A percentile compares a stretch with the other conserved stretches of the same genome.
Evolutionary conservation across 768 basidiomycete species (phyloP).

Genomic region (Chalciporus piperatus): DNA sequence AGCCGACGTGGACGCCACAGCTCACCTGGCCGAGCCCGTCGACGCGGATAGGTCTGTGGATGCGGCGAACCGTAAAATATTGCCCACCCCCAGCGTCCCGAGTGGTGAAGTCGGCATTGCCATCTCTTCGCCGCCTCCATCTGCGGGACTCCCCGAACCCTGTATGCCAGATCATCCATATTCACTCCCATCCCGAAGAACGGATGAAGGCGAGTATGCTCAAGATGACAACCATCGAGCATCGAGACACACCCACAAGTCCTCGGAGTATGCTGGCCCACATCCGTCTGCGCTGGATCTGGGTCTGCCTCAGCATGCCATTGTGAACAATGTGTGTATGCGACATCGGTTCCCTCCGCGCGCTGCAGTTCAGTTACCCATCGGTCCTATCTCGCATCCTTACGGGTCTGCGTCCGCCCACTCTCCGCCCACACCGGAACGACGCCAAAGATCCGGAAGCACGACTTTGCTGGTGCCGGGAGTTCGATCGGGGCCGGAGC

Average conservation of each 20-base stretch:
- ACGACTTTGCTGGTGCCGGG: background rate
- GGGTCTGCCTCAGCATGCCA: slow-evolving; percentile 11
- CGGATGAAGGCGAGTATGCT: background rate
- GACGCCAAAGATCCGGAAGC: background rate
- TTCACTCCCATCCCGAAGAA: slow-evolving; percentile 12
- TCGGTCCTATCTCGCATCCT: slow-evolving; percentile 30
- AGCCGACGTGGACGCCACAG: slow-evolving; percentile 23
- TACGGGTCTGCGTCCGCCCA: slow-evolving; percentile 11
- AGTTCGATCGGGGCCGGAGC: background rate
- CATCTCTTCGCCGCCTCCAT: slow-evolving; percentile 34
- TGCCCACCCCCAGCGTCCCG: slow-evolving; percentile 30
- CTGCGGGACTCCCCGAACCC: slow-evolving; percentile 20
- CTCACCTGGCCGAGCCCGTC: slow-evolving; percentile 2
- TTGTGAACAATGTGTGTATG: slow-evolving; percentile 30
- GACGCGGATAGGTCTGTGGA: background rate
- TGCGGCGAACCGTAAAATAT: slow-evolving; percentile 13
- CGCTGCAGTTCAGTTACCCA: slow-evolving; percentile 17
- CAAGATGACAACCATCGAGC: slow-evolving; percentile 6
- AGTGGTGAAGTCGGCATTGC: slow-evolving; percentile 42
- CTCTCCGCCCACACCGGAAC: background rate
- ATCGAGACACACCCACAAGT: slow-evolving; percentile 19
- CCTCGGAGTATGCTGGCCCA: slow-evolving; percentile 40
- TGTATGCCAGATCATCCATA: slow-evolving; percentile 36
- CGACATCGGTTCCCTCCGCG: slow-evolving; percentile 39
- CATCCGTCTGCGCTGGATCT: slow-evolving; percentile 35